Evolutionary conservation across 768 basidiomycete genomes (phyloP), one percentile per base, ranked within the genome.

Genomic region (Boletellus emodensis): DNA sequence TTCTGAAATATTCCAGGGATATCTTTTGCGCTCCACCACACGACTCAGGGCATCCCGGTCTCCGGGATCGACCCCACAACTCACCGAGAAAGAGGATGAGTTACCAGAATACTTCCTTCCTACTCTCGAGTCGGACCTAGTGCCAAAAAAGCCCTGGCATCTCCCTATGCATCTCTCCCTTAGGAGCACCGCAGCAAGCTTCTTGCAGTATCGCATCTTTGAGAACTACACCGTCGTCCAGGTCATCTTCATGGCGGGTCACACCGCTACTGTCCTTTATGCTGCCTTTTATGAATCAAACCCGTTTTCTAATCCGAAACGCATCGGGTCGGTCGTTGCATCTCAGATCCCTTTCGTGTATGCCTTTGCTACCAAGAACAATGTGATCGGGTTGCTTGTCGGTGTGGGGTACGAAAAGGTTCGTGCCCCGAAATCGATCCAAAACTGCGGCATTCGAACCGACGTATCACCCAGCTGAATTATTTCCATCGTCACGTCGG

Each of bases 401-500:
- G 85, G 86, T 12, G 65, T 76, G 44, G 81, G 82, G 30, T 90
- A 90, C 61, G 84, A 84, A 60, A 82, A 80, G 72, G 85, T 85
- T 47, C 28, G 58, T 53, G n/a, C 40, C 44, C 42, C 12, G 42
- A 33, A 40, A 17, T 32, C 22, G 15, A 56, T 44, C 26, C 32
- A 13, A 17, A 13, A 1, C 3, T 11, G 14, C 15, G n/a, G 11
- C 10, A 40, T 44, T 6, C 18, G 17, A 22, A 14, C 45, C 43
- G 24, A 56, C 10, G 32, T 47, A 33, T 36, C 32, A n/a, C 39
- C n/a, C 46, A 87, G 84, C 72, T 90, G 47, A 90, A 90, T 67
- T 88, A 76, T 65, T 65, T 90, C 8, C 89, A 92, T 66, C 82
- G 90, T 20, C 84, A 82, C 63, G 68, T 76, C 4, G 89, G 85